A percentile compares a stretch with the other conserved stretches of the same genome.
Evolutionary conservation across 2,329 filamentous ascomycete species (phyloP).

Genomic region (Arthrobotrys pseudoclavata): DNA sequence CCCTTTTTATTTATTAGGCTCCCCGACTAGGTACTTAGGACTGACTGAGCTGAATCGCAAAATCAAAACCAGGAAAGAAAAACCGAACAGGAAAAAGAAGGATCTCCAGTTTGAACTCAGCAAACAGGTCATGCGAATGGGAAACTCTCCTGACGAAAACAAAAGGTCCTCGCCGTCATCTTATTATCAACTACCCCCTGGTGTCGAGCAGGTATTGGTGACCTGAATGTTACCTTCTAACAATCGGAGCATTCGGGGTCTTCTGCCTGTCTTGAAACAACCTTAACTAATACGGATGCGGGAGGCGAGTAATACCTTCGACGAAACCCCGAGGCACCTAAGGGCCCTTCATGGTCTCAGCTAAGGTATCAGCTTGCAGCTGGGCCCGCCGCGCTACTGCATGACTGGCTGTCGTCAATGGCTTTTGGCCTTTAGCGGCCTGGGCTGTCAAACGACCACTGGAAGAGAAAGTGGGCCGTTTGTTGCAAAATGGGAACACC

Average conservation of each 20-base stretch:
- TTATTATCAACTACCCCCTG: constrained; percentile 4
- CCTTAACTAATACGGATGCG: constrained; percentile 59
- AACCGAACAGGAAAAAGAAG: neutral
- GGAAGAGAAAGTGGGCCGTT: constrained; percentile 27
- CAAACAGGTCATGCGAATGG: constrained; percentile 24
- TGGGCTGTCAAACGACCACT: constrained; percentile 40
- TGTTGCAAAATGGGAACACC: constrained; percentile 22
- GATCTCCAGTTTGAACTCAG: constrained; percentile 29
- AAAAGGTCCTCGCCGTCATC: constrained; percentile 11
- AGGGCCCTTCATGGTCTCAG: constrained; percentile 41
- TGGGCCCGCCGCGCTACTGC: constrained; percentile 32
- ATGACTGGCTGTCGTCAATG: constrained; percentile 38
- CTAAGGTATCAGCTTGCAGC: constrained; percentile 46
- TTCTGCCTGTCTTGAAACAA: constrained; percentile 58
- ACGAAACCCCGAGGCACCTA: constrained; percentile 45
- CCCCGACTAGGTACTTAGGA: neutral
- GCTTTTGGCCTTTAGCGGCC: constrained; percentile 22
- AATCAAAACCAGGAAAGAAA: neutral
- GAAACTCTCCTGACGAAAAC: constrained; percentile 23
- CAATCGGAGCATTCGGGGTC: constrained; percentile 50
- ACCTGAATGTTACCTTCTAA: constrained; percentile 34
- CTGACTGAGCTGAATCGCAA: neutral
- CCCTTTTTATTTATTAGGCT: constrained; percentile 13
- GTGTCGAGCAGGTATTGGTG: constrained; percentile 37
- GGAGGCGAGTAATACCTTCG: constrained; percentile 53